A percentile compares a stretch with the other conserved stretches of the same genome.
These are phyloP conservation scores for Ceratobasidium sp. DNA, from an alignment of 1,284 basidiomycete species.

Conservation along the genomic window DNA sequence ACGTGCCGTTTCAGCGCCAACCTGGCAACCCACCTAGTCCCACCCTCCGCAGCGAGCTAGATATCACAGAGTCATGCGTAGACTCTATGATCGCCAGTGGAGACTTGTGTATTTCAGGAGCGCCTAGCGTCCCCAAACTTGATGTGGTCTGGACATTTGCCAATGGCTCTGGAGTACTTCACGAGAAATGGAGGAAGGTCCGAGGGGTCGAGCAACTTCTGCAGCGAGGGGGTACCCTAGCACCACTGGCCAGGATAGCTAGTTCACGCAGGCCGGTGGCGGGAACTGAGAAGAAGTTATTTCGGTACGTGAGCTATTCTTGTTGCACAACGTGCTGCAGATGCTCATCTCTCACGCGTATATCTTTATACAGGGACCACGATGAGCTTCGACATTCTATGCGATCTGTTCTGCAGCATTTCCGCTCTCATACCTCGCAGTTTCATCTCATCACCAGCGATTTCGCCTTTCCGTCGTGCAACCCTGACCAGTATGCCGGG, in stretches of 20 bases:
- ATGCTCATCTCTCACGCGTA: not conserved
- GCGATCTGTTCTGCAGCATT: conserved; percentile 44
- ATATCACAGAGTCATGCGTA: conserved; percentile 15
- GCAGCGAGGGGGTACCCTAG: conserved; percentile 15
- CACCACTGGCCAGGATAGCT: conserved; percentile 7
- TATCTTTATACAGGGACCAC: conserved; percentile 41
- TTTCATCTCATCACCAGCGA: conserved; percentile 44
- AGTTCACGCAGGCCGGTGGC: not conserved
- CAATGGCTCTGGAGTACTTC: conserved; percentile 44
- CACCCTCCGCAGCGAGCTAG: not conserved
- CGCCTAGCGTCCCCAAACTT: conserved; percentile 14
- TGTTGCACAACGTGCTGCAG: conserved; percentile 1
- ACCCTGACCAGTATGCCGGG: conserved; percentile 22
- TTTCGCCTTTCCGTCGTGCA: conserved; percentile 42
- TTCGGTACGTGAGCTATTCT: conserved; percentile 37
- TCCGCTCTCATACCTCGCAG: conserved; percentile 20
- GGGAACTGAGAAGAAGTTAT: conserved; percentile 21
- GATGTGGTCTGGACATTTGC: conserved; percentile 45
- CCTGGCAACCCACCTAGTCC: not conserved
- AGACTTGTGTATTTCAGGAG: not conserved
- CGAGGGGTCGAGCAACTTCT: conserved; percentile 35
- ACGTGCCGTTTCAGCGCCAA: conserved; percentile 27
- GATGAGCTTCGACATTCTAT: conserved; percentile 46
- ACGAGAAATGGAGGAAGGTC: conserved; percentile 36
- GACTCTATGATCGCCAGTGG: conserved; percentile 14